Base-by-base conservation (phyloP, 768 basidiomycete genomes). In the Amanita pseudoporphyria region DNA sequence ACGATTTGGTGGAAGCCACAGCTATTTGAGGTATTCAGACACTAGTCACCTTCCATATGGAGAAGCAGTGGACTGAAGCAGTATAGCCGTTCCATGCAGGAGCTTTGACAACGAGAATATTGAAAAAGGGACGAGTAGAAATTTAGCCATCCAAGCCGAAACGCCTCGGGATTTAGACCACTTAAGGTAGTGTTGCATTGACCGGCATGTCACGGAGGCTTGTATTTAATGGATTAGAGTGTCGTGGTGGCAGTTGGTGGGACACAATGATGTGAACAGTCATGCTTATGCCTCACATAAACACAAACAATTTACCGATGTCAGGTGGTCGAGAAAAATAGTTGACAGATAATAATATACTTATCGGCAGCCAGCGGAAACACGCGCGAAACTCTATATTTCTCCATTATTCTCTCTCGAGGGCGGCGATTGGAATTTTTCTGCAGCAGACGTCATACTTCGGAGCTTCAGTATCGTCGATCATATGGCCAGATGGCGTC, bases 41-140 rank as follows among this genome's bases (percentile, higher is more conserved):
- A 21, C 28, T 30, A 37, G 28, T 5, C 19, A 28, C 9, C 32
- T 53, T 3, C 53, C 53, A 52, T 45, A 54, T 49, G 53, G 52
- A 51, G 49, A 51, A 52, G 6, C 1, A 24, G 19, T 26, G n/a
- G 39, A 32, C 13, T 42, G 49, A 43, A 16, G 38, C 31, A 36
- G 44, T 13, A 46, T 30, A 39, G 38, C 35, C 37, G 33, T 33
- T 32, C 33, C 39, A 44, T 40, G 31, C 4, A 36, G 9, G 43
- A 13, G 10, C 32, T 22, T 32, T 30, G 45, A 33, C 26, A 36
- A 35, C 47, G 44, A 41, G 41, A 32, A 22, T 33, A 14, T 31
- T 21, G 28, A 14, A 43, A 28, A 26, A 6, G 19, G 7, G 40
- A 41, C 31, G 40, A 16, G 35, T 16, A 41, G 10, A 21, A 21